A percentile compares a stretch with the other conserved stretches of the same genome.
Conservation (phyloP, 2,329 filamentous ascomycete species). For the Aspergillus puulaauensis region DNA sequence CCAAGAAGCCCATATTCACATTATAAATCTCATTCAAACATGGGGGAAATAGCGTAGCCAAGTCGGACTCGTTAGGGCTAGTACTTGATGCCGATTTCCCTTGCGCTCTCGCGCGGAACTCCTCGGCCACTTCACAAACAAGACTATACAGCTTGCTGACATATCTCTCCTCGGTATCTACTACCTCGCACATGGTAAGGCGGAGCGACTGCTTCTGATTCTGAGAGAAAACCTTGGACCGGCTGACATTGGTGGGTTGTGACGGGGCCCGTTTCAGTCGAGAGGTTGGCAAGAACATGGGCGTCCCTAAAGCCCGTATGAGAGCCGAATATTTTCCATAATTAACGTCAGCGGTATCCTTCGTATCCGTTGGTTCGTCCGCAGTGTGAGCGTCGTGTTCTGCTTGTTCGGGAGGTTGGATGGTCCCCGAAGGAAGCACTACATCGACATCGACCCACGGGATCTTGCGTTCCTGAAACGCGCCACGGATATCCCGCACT, state of each 20-base stretch:
- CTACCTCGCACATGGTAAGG: conserved; percentile 83
- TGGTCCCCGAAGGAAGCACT: conserved; percentile 74
- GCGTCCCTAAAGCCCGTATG: conserved; percentile 76
- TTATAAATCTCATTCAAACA: conserved; percentile 78
- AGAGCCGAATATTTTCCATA: conserved; percentile 78
- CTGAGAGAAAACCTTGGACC: conserved; percentile 73
- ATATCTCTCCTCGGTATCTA: conserved; percentile 93
- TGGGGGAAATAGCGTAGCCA: conserved; percentile 76
- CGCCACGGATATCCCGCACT: conserved; percentile 69
- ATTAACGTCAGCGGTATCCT: conserved; percentile 45
- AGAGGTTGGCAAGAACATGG: conserved; percentile 82
- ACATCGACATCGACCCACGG: conserved; percentile 87
- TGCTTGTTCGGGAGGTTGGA: conserved; percentile 61
- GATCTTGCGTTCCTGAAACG: conserved; percentile 76
- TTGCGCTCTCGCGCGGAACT: conserved; percentile 72
- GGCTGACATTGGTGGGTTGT: conserved; percentile 76
- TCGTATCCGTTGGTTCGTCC: conserved; percentile 52
- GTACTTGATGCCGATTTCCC: conserved; percentile 59
- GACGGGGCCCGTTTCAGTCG: conserved; percentile 83
- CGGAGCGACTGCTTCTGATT: conserved; percentile 82
- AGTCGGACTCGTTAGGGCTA: conserved; percentile 69
- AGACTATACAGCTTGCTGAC: conserved; percentile 83
- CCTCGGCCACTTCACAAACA: conserved; percentile 74
- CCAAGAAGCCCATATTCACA: conserved; percentile 77
- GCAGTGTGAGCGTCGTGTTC: conserved; percentile 65